phyloP scores from a whole-genome alignment of 768 basidiomycete species.

The Trametes villosa region DNA sequence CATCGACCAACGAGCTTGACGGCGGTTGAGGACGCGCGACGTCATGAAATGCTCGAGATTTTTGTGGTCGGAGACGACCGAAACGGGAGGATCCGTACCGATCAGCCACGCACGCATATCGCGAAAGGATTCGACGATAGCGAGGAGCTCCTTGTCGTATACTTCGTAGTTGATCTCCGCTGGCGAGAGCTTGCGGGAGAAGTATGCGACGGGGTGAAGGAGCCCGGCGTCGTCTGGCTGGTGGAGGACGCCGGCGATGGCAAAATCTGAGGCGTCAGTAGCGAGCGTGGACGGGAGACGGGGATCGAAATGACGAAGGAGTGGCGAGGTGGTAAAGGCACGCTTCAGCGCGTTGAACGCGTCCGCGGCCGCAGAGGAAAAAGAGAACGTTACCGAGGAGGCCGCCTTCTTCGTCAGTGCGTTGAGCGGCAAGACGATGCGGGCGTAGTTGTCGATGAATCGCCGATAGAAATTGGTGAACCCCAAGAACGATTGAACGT shows the following conservation, averaged over 20 bases:
- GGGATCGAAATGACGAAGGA: slow-evolving; percentile 30
- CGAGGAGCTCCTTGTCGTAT: too few species aligned
- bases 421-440: slow-evolving; percentile 25
- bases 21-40: slow-evolving; percentile 41
- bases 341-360: slow-evolving; percentile 39
- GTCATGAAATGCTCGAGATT: slow-evolving; percentile 48
- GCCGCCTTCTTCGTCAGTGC: slow-evolving; percentile 33
- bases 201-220: too few species aligned
- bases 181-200: too few species aligned
- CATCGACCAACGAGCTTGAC: slow-evolving; percentile 39
- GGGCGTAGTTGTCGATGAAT: slow-evolving; percentile 38
- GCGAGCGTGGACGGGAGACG: slow-evolving; percentile 17
- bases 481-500: slow-evolving; percentile 37
- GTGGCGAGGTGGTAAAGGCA: slow-evolving; percentile 24
- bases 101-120: slow-evolving; percentile 37
- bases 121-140: slow-evolving; percentile 47
- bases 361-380: slow-evolving; percentile 6
- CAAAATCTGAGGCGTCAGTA: slow-evolving; percentile 28
- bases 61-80: slow-evolving; percentile 35
- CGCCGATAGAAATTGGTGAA: too few species aligned
- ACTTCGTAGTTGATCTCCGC: too few species aligned
- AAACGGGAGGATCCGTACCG: slow-evolving; percentile 23
- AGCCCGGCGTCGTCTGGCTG: too few species aligned
- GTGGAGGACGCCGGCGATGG: too few species aligned
- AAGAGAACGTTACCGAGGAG: slow-evolving; percentile 19